Evolutionary conservation across 139 green algal genomes (phyloP).

Genomic region (Closterium sp.): DNA sequence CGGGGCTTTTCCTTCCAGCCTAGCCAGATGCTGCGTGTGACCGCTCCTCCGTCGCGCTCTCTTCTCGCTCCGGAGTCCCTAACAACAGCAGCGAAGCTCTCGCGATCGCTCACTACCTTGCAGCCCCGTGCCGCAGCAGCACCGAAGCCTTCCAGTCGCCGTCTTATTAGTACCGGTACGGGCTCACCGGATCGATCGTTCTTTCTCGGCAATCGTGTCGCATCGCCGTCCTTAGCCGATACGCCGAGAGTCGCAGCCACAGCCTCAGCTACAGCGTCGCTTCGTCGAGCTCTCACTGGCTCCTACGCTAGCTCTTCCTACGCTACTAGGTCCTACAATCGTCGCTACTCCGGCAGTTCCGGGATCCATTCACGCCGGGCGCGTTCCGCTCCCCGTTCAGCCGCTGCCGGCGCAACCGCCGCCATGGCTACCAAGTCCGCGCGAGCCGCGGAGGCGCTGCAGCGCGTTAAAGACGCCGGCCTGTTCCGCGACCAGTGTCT

Average conservation of each 20-base stretch:
- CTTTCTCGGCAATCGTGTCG: too few relatives aligned
- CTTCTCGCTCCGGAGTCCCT: background rate
- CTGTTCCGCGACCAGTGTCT: constrained; percentile 9
- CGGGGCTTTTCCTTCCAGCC: background rate
- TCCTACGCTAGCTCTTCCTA: background rate
- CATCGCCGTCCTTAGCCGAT: too few relatives aligned
- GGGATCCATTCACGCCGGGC: background rate
- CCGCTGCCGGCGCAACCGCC: background rate
- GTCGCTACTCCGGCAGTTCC: background rate
- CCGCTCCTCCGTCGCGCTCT: background rate
- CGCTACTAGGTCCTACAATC: background rate
- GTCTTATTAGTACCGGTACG: background rate
- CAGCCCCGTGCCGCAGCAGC: background rate
- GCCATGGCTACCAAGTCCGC: background rate
- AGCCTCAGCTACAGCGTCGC: background rate
- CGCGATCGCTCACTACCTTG: background rate
- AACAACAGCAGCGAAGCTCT: background rate
- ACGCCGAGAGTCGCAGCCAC: too few relatives aligned
- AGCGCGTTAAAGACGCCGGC: constrained; percentile 14
- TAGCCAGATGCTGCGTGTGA: background rate
- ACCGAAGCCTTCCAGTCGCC: background rate
- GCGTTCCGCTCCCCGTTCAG: background rate
- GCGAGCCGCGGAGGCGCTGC: background rate
- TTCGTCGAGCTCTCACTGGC: background rate
- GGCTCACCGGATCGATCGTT: background rate